Percentiles rank a stretch among this genome's conserved stretches.
phyloP scores from a whole-genome alignment of 768 basidiomycete genomes.

The Auricularia cornea region DNA sequence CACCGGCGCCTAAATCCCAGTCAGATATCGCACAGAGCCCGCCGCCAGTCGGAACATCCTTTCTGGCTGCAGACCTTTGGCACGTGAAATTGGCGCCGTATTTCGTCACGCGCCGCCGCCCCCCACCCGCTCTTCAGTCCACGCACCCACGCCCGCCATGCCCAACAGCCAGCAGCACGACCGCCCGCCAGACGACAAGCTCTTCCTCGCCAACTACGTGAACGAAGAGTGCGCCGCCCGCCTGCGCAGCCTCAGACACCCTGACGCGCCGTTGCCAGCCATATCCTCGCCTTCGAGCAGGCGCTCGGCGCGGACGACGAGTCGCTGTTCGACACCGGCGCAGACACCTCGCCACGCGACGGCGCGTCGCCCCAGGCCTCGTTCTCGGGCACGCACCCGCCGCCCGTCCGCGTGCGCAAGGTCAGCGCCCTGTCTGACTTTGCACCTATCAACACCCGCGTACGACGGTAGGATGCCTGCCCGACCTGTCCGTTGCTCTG shows the following conservation, averaged over 20 bases:
- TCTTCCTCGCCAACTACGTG: slow-evolving; percentile 50
- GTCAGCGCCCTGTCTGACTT: slow-evolving; percentile 81
- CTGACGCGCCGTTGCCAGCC: slow-evolving; percentile 26
- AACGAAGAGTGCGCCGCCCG: slow-evolving; percentile 53
- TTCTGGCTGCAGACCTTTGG: no score
- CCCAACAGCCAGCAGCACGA: neutral
- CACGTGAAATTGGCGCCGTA: no score
- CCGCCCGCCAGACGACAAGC: neutral
- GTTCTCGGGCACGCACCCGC: slow-evolving; percentile 7
- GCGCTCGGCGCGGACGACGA: slow-evolving; percentile 59
- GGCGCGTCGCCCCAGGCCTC: slow-evolving; percentile 20
- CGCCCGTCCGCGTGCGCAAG: slow-evolving; percentile 50
- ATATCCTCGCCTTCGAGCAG: slow-evolving; percentile 69
- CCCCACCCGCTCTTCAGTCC: no score
- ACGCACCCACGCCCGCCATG: no score
- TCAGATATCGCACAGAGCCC: no score
- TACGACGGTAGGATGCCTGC: slow-evolving; percentile 49
- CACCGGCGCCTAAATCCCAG: no score
- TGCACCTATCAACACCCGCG: slow-evolving; percentile 80
- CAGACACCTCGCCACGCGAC: slow-evolving; percentile 26
- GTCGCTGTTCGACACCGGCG: slow-evolving; percentile 17
- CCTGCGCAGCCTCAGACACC: neutral
- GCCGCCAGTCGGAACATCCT: no score
- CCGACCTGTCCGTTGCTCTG: neutral
- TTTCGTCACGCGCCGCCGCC: no score